Conservation (phyloP, 352 stramenopile species). For the Phytophthora litchii region DNA sequence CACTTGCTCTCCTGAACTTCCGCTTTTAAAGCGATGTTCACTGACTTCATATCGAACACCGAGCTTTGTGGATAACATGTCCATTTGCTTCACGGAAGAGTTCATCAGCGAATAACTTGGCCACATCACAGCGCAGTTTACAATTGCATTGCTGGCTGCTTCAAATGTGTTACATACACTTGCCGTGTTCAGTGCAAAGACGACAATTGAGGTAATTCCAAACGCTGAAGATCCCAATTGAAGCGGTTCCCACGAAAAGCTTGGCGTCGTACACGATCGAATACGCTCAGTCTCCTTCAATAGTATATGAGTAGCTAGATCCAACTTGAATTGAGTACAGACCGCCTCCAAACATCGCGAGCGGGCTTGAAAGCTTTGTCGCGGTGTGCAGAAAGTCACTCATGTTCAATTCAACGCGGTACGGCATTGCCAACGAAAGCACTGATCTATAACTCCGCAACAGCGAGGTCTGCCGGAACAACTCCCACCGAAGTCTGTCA, state of each 20-base stretch:
- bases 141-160: too few relatives aligned
- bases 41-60: too few relatives aligned
- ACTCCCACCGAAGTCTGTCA: slow-evolving; percentile 39
- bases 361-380: not conserved
- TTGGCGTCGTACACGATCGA: slow-evolving; percentile 3
- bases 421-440: not conserved
- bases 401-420: slow-evolving; percentile 10
- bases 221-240: slow-evolving; percentile 13
- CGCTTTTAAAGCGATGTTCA: too few relatives aligned
- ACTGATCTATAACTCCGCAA: slow-evolving; percentile 1
- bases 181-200: slow-evolving; percentile 24
- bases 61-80: too few relatives aligned
- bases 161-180: too few relatives aligned
- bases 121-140: too few relatives aligned
- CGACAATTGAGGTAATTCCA: slow-evolving; percentile 20
- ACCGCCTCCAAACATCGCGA: slow-evolving; percentile 1
- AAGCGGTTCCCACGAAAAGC: slow-evolving; percentile 5
- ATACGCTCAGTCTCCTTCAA: slow-evolving; percentile 4
- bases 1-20: too few relatives aligned
- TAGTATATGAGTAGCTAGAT: slow-evolving; percentile 10
- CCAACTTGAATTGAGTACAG: slow-evolving; percentile 13
- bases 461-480: slow-evolving; percentile 31
- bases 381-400: slow-evolving; percentile 5
- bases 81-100: too few relatives aligned
- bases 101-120: too few relatives aligned